phyloP scores from a whole-genome alignment of 768 basidiomycete genomes.

The Tylopilus vinaceipallidus region DNA sequence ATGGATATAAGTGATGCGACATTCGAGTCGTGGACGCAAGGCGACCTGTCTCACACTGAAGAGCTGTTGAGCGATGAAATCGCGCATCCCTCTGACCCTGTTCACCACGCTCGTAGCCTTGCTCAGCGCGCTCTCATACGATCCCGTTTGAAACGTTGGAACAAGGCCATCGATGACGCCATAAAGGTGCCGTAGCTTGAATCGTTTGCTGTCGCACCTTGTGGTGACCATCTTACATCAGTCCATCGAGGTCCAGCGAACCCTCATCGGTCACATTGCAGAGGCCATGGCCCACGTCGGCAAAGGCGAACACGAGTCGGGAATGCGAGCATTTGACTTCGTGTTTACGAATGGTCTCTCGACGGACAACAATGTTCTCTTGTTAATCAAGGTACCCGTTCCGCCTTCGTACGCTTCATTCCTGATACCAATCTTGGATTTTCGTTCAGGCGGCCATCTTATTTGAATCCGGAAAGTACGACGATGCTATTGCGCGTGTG shows the following conservation, averaged over 20 bases:
- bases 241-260: neutral
- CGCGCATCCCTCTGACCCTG: neutral
- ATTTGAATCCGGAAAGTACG: too few relatives aligned
- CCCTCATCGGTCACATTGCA: neutral
- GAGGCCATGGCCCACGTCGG: neutral
- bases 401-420: too few relatives aligned
- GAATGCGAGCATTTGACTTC: neutral
- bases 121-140: constrained; percentile 4
- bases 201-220: neutral
- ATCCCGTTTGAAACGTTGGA: neutral
- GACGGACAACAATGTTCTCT: neutral
- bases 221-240: neutral
- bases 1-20: neutral
- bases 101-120: neutral
- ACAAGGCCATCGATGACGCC: neutral
- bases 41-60: neutral
- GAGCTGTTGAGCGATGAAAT: constrained; percentile 3
- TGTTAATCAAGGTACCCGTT: neutral
- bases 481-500: too few relatives aligned
- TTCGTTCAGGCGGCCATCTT: neutral
- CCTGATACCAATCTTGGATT: too few relatives aligned
- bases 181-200: constrained; percentile 2
- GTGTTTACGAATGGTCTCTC: neutral
- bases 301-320: too few relatives aligned
- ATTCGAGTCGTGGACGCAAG: neutral